A percentile compares a stretch with the other conserved stretches of the same genome.
Conservation (phyloP, 192 early-diverging fungal genomes). For the Globomyces pollinis-pini region DNA sequence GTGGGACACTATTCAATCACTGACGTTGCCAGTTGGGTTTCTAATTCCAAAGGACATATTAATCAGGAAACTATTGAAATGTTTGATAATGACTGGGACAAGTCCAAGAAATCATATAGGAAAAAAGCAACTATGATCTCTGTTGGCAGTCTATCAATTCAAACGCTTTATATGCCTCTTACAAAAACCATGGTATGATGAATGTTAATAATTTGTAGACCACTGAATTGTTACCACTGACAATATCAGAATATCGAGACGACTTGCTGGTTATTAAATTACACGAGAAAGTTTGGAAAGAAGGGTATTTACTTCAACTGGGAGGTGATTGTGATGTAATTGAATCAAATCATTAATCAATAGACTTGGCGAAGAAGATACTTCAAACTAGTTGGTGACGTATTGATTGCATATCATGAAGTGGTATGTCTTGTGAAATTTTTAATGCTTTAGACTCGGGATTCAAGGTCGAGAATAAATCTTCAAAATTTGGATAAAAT, state of each 20-base stretch:
- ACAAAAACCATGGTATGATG: too few relatives aligned
- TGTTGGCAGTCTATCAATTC: not conserved
- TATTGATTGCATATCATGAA: not conserved
- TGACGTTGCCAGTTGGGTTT: not conserved
- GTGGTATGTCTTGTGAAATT: too few relatives aligned
- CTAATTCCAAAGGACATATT: not conserved
- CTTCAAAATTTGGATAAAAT: not conserved
- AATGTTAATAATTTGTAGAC: not conserved
- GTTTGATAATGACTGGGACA: not conserved
- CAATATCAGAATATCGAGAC: not conserved
- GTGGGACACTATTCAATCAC: not conserved
- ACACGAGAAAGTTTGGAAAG: slow-evolving; percentile 5
- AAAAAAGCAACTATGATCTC: not conserved
- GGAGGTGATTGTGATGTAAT: not conserved
- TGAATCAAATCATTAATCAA: not conserved
- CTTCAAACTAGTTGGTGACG: not conserved
- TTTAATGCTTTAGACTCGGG: not conserved
- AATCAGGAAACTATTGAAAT: not conserved
- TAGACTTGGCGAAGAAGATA: not conserved
- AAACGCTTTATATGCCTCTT: not conserved
- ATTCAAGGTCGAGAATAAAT: not conserved
- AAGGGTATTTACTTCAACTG: not conserved
- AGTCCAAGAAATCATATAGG: not conserved
- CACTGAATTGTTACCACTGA: not conserved
- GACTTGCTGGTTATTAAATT: not conserved